Evolutionary conservation across 257 asterid species (phyloP).

Genomic region (Solanum virginianum): DNA sequence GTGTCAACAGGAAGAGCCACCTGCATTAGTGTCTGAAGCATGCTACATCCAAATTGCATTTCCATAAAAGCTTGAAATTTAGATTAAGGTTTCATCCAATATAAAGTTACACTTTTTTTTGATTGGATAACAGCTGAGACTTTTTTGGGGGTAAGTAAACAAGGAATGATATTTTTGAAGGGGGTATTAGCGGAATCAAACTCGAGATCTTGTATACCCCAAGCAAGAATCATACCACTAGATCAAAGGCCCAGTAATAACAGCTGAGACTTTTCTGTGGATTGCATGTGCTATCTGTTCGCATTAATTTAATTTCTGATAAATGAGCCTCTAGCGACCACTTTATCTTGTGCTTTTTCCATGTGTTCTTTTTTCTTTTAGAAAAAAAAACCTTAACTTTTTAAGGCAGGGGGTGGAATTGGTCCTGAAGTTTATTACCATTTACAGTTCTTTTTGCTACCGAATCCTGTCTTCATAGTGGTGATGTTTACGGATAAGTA

Average conservation of each 20-base stretch:
- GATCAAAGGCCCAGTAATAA: not conserved
- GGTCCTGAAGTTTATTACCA: not conserved
- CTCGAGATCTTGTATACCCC: not conserved
- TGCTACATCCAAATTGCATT: not conserved
- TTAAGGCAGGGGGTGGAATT: not conserved
- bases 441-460: not conserved
- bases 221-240: not conserved
- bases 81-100: not conserved
- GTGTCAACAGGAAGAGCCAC: not conserved
- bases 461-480: not conserved
- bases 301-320: not conserved
- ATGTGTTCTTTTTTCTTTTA: not conserved
- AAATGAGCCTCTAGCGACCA: not conserved
- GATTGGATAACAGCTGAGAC: not conserved
- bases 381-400: not conserved
- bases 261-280: not conserved
- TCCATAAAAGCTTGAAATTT: not conserved
- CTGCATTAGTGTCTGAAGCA: not conserved
- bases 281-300: not conserved
- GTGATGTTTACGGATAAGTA: not conserved
- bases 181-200: not conserved
- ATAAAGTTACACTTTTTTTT: not conserved
- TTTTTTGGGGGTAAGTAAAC: not conserved
- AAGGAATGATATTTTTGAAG: not conserved
- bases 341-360: not conserved